Evolutionary conservation across 2,329 filamentous ascomycete species (phyloP).

Genomic region (Monilinia vaccinii-corymbosi): DNA sequence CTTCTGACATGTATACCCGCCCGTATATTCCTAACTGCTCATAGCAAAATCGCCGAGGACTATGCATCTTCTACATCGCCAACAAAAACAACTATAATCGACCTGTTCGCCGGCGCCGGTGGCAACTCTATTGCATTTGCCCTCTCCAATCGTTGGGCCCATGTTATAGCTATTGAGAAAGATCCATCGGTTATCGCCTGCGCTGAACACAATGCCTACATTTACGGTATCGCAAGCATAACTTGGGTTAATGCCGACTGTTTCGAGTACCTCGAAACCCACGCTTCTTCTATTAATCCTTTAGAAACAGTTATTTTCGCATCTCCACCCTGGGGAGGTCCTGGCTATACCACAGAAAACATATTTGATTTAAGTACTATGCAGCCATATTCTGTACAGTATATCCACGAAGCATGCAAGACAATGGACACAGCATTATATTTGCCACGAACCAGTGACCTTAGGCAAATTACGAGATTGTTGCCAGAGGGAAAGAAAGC

Average conservation of each 20-base stretch:
- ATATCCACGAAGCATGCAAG: constrained; percentile 54
- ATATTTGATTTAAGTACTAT: constrained; percentile 80
- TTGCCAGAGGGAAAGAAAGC: constrained; percentile 45
- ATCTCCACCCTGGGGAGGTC: constrained; percentile 67
- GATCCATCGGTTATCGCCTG: constrained; percentile 74
- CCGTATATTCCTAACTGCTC: not conserved
- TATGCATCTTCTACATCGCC: constrained; percentile 39
- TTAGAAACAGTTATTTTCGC: constrained; percentile 49
- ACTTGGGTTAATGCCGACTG: constrained; percentile 83
- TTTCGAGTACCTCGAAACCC: constrained; percentile 40
- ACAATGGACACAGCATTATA: constrained; percentile 61
- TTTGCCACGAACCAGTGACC: constrained; percentile 74
- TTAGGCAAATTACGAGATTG: constrained; percentile 64
- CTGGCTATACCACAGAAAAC: constrained; percentile 51
- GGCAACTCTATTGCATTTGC: constrained; percentile 96
- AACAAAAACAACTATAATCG: constrained; percentile 48
- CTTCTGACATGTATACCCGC: not conserved
- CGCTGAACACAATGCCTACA: constrained; percentile 80
- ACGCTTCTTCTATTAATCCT: constrained; percentile 18
- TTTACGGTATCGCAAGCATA: constrained; percentile 76
- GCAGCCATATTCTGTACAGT: constrained; percentile 70
- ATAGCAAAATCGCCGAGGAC: constrained; percentile 66
- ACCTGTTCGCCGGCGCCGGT: constrained; percentile 84
- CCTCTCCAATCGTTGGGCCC: constrained; percentile 65
- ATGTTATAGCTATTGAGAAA: constrained; percentile 82